A percentile compares a stretch with the other conserved stretches of the same genome.
Evolutionary conservation across 257 asterid species (phyloP).

Genomic region (Solanum acaule): DNA sequence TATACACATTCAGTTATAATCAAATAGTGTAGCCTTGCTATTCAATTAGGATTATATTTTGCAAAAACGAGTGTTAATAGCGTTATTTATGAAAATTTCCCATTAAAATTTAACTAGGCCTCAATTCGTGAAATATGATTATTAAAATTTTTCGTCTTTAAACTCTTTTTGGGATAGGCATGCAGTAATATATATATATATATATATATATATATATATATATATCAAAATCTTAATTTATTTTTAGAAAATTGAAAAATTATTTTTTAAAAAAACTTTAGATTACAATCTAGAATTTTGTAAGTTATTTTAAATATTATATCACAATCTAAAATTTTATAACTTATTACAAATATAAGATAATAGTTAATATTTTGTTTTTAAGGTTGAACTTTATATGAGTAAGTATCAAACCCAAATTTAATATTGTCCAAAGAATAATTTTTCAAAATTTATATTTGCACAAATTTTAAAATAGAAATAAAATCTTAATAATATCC

Average conservation of each 20-base stretch:
- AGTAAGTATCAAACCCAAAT: not conserved
- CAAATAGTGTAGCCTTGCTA: not conserved
- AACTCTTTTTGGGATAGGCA: not conserved
- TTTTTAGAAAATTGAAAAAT: too few species aligned
- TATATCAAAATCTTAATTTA: too few species aligned
- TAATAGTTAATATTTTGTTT: not conserved
- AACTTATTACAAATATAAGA: not conserved
- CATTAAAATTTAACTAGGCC: not conserved
- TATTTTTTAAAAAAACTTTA: too few species aligned
- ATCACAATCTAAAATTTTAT: not conserved
- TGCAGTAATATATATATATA: not conserved
- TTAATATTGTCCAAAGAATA: rapidly evolving
- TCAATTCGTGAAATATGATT: too few species aligned
- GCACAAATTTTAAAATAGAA: not conserved
- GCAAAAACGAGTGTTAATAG: not conserved
- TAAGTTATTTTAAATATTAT: not conserved
- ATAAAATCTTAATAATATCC: not conserved
- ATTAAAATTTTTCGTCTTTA: too few species aligned
- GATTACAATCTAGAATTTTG: too few species aligned
- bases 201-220: too few species aligned
- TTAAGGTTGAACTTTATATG: not conserved
- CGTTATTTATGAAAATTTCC: not conserved
- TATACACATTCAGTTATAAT: not conserved
- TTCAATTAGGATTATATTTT: not conserved
- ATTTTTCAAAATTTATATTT: not conserved